phyloP scores from a whole-genome alignment of 164 flowering plant genomes.

The Tetrastigma voinierianum region DNA sequence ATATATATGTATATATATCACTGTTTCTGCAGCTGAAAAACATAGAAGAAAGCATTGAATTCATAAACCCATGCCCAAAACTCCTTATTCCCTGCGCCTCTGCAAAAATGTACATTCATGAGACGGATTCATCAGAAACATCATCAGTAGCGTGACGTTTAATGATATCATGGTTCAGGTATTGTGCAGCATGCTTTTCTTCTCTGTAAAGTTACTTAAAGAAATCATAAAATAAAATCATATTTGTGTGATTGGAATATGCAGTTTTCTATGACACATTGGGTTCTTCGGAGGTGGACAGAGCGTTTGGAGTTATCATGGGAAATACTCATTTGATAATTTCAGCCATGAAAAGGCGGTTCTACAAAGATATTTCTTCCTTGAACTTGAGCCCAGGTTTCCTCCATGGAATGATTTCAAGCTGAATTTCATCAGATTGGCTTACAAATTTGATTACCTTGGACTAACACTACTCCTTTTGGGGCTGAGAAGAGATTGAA shows the following conservation, averaged over 20 bases:
- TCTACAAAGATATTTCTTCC: constrained; percentile 39
- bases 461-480: constrained; percentile 41
- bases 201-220: background rate
- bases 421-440: constrained; percentile 47
- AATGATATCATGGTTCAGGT: constrained; percentile 80
- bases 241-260: constrained; percentile 3
- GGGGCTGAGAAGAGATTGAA: constrained; percentile 41
- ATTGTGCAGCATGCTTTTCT: constrained; percentile 3
- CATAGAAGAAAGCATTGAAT: constrained; percentile 79
- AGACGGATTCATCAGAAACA: constrained; percentile 48
- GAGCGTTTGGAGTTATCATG: constrained; percentile 92
- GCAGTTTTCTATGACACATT: constrained; percentile 65
- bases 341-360: constrained; percentile 91
- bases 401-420: constrained; percentile 86
- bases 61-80: constrained; percentile 70
- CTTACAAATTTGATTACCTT: constrained; percentile 44
- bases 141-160: constrained; percentile 81
- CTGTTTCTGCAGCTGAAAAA: constrained; percentile 55
- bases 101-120: constrained; percentile 60
- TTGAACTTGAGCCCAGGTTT: constrained; percentile 61
- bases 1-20: too few species aligned
- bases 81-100: constrained; percentile 75
- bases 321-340: constrained; percentile 83
- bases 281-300: constrained; percentile 93
- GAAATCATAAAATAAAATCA: background rate